Evolutionary conservation across 2,329 filamentous ascomycete species (phyloP).

Genomic region (Monosporascus ibericus): DNA sequence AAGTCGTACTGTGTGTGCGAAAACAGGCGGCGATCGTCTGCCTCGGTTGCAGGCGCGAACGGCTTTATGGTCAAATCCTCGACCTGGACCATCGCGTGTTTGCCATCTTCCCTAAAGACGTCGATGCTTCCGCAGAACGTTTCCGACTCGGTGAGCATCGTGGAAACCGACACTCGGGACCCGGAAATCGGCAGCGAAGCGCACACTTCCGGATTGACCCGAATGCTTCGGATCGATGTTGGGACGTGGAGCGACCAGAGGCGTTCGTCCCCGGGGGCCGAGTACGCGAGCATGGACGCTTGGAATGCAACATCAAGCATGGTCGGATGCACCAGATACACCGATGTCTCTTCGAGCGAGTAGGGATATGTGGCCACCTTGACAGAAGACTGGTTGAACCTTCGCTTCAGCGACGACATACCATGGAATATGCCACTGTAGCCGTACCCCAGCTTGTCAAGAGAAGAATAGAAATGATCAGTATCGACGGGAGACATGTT

Average conservation of each 20-base stretch:
- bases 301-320: constrained; percentile 31
- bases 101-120: constrained; percentile 1
- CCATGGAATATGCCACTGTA: constrained; percentile 10
- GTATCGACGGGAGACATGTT: constrained; percentile 13
- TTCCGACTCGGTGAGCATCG: neutral
- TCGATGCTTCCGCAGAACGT: constrained; percentile 5
- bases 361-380: neutral
- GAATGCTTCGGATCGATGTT: constrained; percentile 14
- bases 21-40: constrained; percentile 9
- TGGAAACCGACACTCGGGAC: neutral
- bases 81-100: constrained; percentile 10
- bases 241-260: constrained; percentile 28
- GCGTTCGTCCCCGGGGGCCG: constrained; percentile 25
- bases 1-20: constrained; percentile 4
- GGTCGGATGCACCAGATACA: constrained; percentile 27
- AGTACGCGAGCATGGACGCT: constrained; percentile 24
- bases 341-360: neutral
- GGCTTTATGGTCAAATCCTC: constrained; percentile 11
- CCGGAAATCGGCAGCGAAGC: neutral
- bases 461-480: constrained; percentile 11
- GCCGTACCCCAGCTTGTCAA: constrained; percentile 10
- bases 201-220: constrained; percentile 1
- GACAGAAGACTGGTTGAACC: constrained; percentile 3
- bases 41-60: constrained; percentile 1
- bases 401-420: constrained; percentile 4